Base-by-base conservation (phyloP, 202 grass and related monocot genomes). In the Zoysia matrella region DNA sequence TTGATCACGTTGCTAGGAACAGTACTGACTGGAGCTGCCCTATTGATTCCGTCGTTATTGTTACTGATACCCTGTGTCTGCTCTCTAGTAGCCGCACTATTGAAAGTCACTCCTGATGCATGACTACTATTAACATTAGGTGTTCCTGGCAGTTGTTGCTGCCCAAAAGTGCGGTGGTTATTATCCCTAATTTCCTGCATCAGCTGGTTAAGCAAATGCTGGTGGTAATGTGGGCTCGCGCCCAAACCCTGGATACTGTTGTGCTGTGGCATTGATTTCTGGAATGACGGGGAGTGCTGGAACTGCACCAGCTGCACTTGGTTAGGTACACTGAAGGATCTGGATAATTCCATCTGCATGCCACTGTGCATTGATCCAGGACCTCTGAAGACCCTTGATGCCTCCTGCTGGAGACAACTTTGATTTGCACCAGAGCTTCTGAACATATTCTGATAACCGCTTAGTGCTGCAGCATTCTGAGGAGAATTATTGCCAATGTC, bases 161-260 rank as follows among this genome's bases (percentile, higher is more conserved):
- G 89, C 4, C 9, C 50, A 13, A 78, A n/a, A 49, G 39, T 0
- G 3, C 81, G 75, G 69, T 73, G 87, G 51, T 87, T 97, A 15
- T 80, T 70, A 74, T 91, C 94, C 77, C 89, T 90, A 16, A 90
- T 83, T 72, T 92, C 94, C 73, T 97, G 92, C 78, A 97, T 67
- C 52, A 97, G 71, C 83, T 97, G 90, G 78, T 97, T 90, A 46
- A 92, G 50, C 58, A 91, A 90, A 87, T 92, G 94, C 43, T 94
- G 92, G 72, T 90, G 89, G 68, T 88, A 86, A 15, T 94, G 91
- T 65, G 88, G 74, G 51, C 61, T 88, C 45, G 70, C 65, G 22
- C 83, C 78, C 43, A 86, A 69, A 51, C 84, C 78, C 45, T 84
- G 85, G 68, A 82, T 67, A 72, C 52, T 82, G 77, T 77, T 84